Evolutionary conservation across 306 rosid genomes (phyloP).

Genomic region (Dryas octopetala): DNA sequence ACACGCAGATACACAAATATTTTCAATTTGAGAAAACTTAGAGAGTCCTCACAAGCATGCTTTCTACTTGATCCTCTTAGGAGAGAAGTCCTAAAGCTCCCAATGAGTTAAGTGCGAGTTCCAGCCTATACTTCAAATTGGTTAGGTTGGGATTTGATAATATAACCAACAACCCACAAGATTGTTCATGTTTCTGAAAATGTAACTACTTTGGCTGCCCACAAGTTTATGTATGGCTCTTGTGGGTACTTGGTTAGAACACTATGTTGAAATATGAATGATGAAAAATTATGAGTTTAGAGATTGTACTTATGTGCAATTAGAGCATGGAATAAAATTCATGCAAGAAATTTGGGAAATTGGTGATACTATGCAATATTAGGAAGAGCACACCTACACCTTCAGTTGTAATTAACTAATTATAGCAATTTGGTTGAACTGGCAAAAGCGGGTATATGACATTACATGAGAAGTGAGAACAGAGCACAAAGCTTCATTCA

Average conservation of each 20-base stretch:
- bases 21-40: too few relatives aligned
- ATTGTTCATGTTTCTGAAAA: not conserved
- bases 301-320: too few relatives aligned
- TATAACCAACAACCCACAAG: not conserved
- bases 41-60: too few relatives aligned
- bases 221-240: not conserved
- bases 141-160: conserved; percentile 5
- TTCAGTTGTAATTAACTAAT: too few relatives aligned
- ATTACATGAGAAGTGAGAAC: too few relatives aligned
- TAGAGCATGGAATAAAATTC: too few relatives aligned
- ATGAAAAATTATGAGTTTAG: not conserved
- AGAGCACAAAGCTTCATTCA: too few relatives aligned
- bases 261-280: not conserved
- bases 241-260: not conserved
- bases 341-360: not conserved
- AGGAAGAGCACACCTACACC: too few relatives aligned
- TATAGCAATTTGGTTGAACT: not conserved
- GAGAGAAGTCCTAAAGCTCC: not conserved
- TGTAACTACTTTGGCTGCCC: not conserved
- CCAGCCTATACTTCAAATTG: not conserved
- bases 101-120: not conserved
- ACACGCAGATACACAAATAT: too few relatives aligned
- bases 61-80: not conserved
- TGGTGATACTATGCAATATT: too few relatives aligned
- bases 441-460: too few relatives aligned